Base-by-base conservation (phyloP, 441 rosid genomes). In the Brassica hybrid region DNA sequence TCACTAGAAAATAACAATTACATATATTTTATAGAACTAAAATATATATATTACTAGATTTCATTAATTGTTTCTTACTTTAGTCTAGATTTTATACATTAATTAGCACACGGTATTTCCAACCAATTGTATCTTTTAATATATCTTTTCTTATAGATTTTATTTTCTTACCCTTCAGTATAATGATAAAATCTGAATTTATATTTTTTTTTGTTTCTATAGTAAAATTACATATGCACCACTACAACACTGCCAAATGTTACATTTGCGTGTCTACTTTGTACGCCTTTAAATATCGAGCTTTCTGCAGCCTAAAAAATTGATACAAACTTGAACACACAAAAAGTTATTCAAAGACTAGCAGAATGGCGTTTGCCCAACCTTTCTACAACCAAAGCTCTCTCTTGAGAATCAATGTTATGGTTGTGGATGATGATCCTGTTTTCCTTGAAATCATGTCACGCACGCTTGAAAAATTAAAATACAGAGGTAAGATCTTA, bases 371-470 rank as follows among this genome's bases (percentile, higher is more conserved):
- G 50, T 75, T 58, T 32, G 60, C 7, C 72, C 83, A 72, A 74
- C 52, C 82, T 66, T 32, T 65, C 38, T 10, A 75, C 27, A 79
- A 74, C 62, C 74, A 45, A 61, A 74, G 43, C 67, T 30, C 80
- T 69, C 7, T 66, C 25, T 59, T 73, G 13, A 83, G 65, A 3
- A 41, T 86, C 66, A 76, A 76, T 41, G 71, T 90, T 71, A 52
- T 89, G 80, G 79, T 89, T 16, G 93, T 91, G 52, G 94, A 93
- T 54, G 93, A 91, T 73, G 93, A 93, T 83, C 73, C 84, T 41
- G 71, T 85, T 5, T 79, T 85, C 64, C 89, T 88, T 16, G 10
- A 74, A 7, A 16, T 87, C 23, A 79, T 86, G 34, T 72, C 91
- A 14, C 80, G 84, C 3, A 82, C 77, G 86, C 88, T 92, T 21